These are phyloP conservation scores for Taphrina betulina DNA, from an alignment of 1,139 yeast genomes.

Conservation along the genomic window DNA sequence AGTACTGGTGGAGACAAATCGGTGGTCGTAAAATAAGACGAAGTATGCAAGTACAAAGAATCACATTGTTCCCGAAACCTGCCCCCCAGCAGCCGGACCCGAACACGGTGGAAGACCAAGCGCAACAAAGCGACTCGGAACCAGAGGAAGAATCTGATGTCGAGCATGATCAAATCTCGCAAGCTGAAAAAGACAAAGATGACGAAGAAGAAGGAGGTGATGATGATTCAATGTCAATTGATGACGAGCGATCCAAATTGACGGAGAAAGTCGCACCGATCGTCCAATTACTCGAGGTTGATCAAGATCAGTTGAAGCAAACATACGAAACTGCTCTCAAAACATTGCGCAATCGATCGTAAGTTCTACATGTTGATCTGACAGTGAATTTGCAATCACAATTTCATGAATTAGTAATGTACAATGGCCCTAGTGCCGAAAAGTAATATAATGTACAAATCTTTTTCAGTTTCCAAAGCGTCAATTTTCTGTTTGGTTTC, in stretches of 20 bases:
- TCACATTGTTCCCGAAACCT: constrained; percentile 19
- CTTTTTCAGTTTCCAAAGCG: no score
- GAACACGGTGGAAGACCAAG: not conserved
- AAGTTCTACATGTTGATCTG: no score
- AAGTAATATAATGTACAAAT: no score
- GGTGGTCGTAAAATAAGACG: constrained; percentile 27
- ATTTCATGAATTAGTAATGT: no score
- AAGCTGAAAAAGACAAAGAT: not conserved
- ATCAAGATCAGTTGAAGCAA: constrained; percentile 3
- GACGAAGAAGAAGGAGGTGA: not conserved
- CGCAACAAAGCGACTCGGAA: not conserved
- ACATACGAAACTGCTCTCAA: constrained; percentile 9
- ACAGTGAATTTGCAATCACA: no score
- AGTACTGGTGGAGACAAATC: constrained; percentile 40
- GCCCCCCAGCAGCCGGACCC: not conserved
- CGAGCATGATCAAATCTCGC: not conserved
- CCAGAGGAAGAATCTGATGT: not conserved
- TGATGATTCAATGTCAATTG: not conserved
- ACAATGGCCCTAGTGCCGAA: no score
- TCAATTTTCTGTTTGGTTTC: no score
- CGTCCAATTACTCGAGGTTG: constrained; percentile 5
- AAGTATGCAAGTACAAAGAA: constrained; percentile 5
- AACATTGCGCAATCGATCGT: constrained; percentile 4
- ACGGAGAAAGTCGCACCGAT: not conserved
- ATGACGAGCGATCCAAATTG: not conserved